These are phyloP conservation scores for Fusarium avenaceum DNA, from an alignment of 2,329 filamentous ascomycete species.

Conservation along the genomic window DNA sequence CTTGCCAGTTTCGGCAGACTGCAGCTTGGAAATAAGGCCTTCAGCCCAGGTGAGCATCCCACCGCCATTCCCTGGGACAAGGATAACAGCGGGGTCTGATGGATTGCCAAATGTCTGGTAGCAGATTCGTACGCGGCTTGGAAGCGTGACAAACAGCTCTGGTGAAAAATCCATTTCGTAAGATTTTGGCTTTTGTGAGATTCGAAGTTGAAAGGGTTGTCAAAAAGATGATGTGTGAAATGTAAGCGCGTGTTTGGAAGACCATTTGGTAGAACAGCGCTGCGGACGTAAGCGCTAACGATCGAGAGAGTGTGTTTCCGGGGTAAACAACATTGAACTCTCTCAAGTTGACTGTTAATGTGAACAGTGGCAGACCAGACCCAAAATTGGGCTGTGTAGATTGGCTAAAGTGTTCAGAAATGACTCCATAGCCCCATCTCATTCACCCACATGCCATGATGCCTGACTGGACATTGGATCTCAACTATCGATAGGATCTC, in stretches of 20 bases:
- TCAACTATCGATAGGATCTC: too few relatives aligned
- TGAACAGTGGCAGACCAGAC: too few relatives aligned
- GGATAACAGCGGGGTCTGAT: constrained; percentile 45
- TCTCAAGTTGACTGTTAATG: too few relatives aligned
- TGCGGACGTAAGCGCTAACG: constrained; percentile 17
- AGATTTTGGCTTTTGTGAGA: too few relatives aligned
- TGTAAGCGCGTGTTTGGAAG: background rate
- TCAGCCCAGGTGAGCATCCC: constrained; percentile 48
- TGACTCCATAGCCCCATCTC: too few relatives aligned
- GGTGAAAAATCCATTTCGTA: constrained; percentile 29
- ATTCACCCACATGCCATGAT: too few relatives aligned
- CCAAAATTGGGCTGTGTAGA: too few relatives aligned
- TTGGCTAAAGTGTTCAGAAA: too few relatives aligned
- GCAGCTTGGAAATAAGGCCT: constrained; percentile 40
- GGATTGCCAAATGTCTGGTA: constrained; percentile 49
- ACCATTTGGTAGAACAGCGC: too few relatives aligned
- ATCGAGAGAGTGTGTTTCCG: too few relatives aligned
- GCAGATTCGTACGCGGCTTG: constrained; percentile 48
- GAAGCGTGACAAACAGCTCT: constrained; percentile 48
- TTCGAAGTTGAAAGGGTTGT: background rate
- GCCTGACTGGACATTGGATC: too few relatives aligned
- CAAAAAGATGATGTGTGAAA: background rate
- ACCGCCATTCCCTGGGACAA: constrained; percentile 40
- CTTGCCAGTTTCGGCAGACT: constrained; percentile 13
- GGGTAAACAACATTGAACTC: too few relatives aligned